Percentiles rank a stretch among this genome's conserved stretches.
Evolutionary conservation across 2,329 filamentous ascomycete species (phyloP).

Genomic region (Apiospora phragmitis): DNA sequence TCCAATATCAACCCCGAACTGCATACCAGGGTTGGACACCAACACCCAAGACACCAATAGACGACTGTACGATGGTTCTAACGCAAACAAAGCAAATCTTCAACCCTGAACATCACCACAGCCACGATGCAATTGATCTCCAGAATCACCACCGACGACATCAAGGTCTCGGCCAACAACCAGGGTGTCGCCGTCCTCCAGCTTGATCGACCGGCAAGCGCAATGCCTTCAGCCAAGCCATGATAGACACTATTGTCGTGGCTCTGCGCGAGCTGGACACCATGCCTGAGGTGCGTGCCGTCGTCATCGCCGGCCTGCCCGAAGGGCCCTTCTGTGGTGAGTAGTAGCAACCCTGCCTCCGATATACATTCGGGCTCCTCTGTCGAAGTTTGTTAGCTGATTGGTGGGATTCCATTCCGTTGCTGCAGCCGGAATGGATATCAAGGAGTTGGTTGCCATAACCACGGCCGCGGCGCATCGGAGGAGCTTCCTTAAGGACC

Average conservation of each 20-base stretch:
- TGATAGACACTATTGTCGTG: conserved; percentile 41
- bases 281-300: conserved; percentile 31
- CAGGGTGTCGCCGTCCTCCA: conserved; percentile 7
- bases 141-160: not conserved
- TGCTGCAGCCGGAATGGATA: conserved; percentile 34
- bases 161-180: conserved; percentile 8
- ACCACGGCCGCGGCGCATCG: conserved; percentile 28
- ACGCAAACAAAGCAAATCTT: not conserved
- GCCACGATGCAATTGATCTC: not conserved
- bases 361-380: not conserved
- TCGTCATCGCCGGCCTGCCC: conserved; percentile 38
- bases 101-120: not conserved
- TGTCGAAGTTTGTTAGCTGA: not conserved
- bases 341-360: conserved; percentile 14
- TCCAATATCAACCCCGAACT: not conserved
- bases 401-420: not conserved
- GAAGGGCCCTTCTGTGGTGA: conserved; percentile 39
- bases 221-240: conserved; percentile 56
- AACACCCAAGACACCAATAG: not conserved
- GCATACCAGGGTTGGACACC: not conserved
- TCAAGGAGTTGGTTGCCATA: conserved; percentile 34
- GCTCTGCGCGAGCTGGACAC: conserved; percentile 34
- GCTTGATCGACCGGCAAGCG: conserved; percentile 41
- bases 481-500: conserved; percentile 38
- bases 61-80: too few species aligned